Evolutionary conservation across 225 moss, liverwort and hornwort genomes (phyloP).

Genomic region (Sphagnum tenellum): DNA sequence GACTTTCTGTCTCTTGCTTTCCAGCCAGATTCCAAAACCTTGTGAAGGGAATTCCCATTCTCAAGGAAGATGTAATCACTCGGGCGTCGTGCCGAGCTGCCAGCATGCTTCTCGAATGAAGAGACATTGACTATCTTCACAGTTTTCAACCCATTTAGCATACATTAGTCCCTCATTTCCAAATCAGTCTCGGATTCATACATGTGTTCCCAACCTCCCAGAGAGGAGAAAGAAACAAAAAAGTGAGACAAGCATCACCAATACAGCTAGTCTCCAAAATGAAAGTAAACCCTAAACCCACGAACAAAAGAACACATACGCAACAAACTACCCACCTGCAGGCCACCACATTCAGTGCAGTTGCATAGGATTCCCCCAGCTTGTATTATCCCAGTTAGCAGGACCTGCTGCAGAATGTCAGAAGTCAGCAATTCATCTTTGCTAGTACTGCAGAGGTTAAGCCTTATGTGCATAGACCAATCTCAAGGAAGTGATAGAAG

Average conservation of each 20-base stretch:
- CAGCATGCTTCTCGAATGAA: constrained; percentile 97
- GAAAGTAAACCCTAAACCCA: no score
- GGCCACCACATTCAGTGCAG: constrained; percentile 64
- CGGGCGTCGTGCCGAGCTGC: constrained; percentile 94
- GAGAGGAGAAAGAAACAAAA: background rate
- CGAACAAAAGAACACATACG: background rate
- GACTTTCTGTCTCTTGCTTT: constrained; percentile 52
- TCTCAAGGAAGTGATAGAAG: background rate
- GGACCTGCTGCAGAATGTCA: constrained; percentile 33
- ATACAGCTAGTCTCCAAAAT: no score
- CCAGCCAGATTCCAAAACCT: constrained; percentile 86
- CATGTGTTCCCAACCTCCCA: no score
- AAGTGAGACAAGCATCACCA: background rate
- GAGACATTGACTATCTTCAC: constrained; percentile 89
- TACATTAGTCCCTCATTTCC: background rate
- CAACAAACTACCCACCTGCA: constrained; percentile 31
- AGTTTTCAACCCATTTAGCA: background rate
- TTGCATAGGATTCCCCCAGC: constrained; percentile 66
- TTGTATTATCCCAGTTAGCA: constrained; percentile 73
- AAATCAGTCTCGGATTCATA: background rate
- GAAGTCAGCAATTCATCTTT: background rate
- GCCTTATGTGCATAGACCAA: background rate
- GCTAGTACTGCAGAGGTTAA: no score
- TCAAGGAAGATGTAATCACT: constrained; percentile 91
- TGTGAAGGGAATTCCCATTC: constrained; percentile 84